Percentiles rank a stretch among this genome's conserved stretches.
Conservation (phyloP, 1,284 basidiomycete species). For the Boletus sp. region DNA sequence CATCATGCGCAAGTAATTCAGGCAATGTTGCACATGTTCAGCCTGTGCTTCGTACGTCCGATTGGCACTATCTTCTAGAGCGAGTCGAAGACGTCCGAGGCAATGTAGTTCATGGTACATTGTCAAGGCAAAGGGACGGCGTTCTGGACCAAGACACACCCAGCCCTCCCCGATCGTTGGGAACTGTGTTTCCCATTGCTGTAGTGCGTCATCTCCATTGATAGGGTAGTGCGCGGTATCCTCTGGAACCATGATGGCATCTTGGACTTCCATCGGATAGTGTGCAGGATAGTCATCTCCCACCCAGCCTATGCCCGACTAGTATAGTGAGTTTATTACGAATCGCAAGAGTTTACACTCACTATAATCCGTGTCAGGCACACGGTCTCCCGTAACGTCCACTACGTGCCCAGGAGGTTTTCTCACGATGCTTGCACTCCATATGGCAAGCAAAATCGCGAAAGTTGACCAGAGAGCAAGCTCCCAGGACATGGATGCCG, state of each 20-base stretch:
- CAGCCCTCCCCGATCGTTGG: conserved; percentile 21
- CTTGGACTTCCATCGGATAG: conserved; percentile 23
- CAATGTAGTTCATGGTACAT: conserved; percentile 36
- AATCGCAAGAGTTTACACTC: conserved; percentile 3
- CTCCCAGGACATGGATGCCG: conserved; percentile 11
- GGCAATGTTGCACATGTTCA: conserved; percentile 33
- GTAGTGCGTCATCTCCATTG: conserved; percentile 20
- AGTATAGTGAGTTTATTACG: conserved; percentile 7
- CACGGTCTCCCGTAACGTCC: not conserved
- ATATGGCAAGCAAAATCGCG: conserved; percentile 20
- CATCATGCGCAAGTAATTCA: conserved; percentile 36
- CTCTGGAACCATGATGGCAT: conserved; percentile 26
- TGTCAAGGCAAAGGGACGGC: conserved; percentile 29
- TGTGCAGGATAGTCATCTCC: conserved; percentile 29
- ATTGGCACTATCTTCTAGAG: conserved; percentile 19
- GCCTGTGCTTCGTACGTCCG: conserved; percentile 36
- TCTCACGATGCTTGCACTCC: conserved; percentile 17
- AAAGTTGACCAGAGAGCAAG: conserved; percentile 24
- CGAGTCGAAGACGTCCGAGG: conserved; percentile 25
- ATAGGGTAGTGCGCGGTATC: conserved; percentile 28
- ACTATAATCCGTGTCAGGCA: conserved; percentile 17
- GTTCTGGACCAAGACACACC: conserved; percentile 28
- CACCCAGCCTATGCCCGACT: conserved; percentile 19
- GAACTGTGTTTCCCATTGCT: conserved; percentile 25
- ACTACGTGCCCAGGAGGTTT: not conserved